Base-by-base conservation (phyloP, 2,329 filamentous ascomycete species). In the Monosporascus sp. region DNA sequence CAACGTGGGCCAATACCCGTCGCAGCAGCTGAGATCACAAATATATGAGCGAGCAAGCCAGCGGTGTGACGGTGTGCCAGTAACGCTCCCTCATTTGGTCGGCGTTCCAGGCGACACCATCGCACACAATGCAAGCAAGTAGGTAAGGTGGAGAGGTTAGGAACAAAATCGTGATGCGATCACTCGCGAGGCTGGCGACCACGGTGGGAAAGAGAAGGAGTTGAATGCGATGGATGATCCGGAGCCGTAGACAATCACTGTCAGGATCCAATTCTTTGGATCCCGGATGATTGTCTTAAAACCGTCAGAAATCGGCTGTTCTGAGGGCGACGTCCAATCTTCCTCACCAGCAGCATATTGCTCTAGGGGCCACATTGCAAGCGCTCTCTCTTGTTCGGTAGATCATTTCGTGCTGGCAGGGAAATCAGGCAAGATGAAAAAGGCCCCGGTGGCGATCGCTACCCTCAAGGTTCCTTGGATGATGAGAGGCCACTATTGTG, bases 21-120 rank as follows among this genome's bases (percentile, higher is more conserved):
- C 4, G 60, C 60, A 1, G 58, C 51, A 11, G 53, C 53, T 11
- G 62, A 52, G 51, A 66, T 56, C 51, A 67, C 63, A 43, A 60
- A 65, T 1, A 61, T 8, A 63, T 48, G 20, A 67, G 63, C 16
- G 56, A 53, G 8, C 59, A 38, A 8, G 55, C 52, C 2, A 60
- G 54, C 7, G 62, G 62, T 14, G 58, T 58, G 5, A 65, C 60
- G 41, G 71, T 64, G 60, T 74, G 73, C 43, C 70, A 65, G 59
- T 68, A 73, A 0, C 72, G 64, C 61, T 74, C 71, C n/a, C 67
- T 67, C 3, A 69, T 67, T 5, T 63, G 61, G 55, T 73, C 72
- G 5, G 70, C 70, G 48, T 71, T 65, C 54, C 69, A 69, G 5
- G 72, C 68, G 52, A 71, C 72, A 17, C 60, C 53, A 19, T 71